Evolutionary conservation across 176 grass and related monocot species (phyloP).

Genomic region (Zea luxurians): DNA sequence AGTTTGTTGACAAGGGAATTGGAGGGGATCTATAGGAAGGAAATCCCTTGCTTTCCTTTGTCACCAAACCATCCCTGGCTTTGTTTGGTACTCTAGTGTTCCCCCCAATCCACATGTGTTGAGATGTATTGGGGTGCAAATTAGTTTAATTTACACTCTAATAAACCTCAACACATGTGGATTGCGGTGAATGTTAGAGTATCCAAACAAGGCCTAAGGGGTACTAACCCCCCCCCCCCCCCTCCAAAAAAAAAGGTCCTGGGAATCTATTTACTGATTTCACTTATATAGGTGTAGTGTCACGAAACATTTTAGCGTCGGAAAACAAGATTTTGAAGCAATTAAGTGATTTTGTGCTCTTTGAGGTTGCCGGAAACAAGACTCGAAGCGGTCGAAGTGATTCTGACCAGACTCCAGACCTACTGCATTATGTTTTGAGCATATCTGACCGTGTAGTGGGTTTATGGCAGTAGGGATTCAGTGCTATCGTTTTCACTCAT

Average conservation of each 20-base stretch:
- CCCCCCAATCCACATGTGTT: too few relatives aligned
- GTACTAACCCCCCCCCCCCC: too few relatives aligned
- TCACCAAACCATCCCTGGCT: too few relatives aligned
- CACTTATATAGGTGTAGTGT: background rate
- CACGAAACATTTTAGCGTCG: background rate
- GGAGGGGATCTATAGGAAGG: too few relatives aligned
- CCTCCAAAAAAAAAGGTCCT: background rate
- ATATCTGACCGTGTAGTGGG: background rate
- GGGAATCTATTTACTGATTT: background rate
- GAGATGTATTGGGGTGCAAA: too few relatives aligned
- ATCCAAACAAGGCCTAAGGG: too few relatives aligned
- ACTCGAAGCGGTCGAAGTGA: background rate
- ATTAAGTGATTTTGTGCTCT: background rate
- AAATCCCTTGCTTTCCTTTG: too few relatives aligned
- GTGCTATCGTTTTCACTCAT: background rate
- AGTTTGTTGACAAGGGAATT: too few relatives aligned
- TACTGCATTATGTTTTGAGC: conserved; percentile 7
- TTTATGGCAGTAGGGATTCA: background rate
- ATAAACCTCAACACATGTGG: too few relatives aligned
- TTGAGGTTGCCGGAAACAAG: background rate
- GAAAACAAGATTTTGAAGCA: background rate
- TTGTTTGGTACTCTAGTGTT: too few relatives aligned
- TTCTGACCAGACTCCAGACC: background rate
- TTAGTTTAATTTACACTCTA: too few relatives aligned
- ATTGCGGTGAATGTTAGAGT: too few relatives aligned